Base-by-base conservation (phyloP, 352 stramenopile species). In the Phytopythium aichiense region DNA sequence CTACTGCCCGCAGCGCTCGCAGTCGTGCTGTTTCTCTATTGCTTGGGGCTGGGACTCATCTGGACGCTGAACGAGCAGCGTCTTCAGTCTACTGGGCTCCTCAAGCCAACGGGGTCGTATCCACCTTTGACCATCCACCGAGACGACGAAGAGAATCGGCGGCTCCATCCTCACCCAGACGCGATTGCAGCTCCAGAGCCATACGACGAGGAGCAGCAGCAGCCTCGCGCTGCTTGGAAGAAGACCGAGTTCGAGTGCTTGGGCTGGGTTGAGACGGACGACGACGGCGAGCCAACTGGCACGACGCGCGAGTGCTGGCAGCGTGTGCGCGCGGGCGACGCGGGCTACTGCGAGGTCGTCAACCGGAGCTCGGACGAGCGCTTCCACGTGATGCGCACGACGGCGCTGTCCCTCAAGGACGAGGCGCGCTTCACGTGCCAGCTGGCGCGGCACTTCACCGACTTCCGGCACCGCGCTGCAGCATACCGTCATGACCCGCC, bases 361-460 rank as follows among this genome's bases (percentile, higher is more conserved):
- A 91, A 93, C 49, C 57, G 55, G 8, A 76, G 71, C 0, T 89
- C 72, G 8, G 77, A 71, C 43, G 58, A 84, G 55, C 58, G 74
- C 2, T 87, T 88, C 52, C 77, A 57, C n/a, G 68, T 85, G 8
- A 89, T 91, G 84, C 80, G 74, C 20, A 89, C 80, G 16, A 89
- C 76, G 6, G 69, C 68, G 51, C 57, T 83, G 4, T 88, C 79
- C 53, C 67, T 93, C 11, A 88, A 88, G 61, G 73, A 87, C 18
- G 79, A 89, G 35, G 68, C 74, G 58, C 77, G 74, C 13, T 93
- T 89, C 68, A 90, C 79, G 23, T 91, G 84, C 51, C 70, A 79
- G n/a, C 69, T 85, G 22, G 81, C 84, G 2, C 66, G 70, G 43
- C 56, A 61, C 3, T 93, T 93, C 54, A 78, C 80, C 6, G 74